These are phyloP conservation scores for Yarrowia sp. DNA, from an alignment of 805 yeast species.

Conservation along the genomic window DNA sequence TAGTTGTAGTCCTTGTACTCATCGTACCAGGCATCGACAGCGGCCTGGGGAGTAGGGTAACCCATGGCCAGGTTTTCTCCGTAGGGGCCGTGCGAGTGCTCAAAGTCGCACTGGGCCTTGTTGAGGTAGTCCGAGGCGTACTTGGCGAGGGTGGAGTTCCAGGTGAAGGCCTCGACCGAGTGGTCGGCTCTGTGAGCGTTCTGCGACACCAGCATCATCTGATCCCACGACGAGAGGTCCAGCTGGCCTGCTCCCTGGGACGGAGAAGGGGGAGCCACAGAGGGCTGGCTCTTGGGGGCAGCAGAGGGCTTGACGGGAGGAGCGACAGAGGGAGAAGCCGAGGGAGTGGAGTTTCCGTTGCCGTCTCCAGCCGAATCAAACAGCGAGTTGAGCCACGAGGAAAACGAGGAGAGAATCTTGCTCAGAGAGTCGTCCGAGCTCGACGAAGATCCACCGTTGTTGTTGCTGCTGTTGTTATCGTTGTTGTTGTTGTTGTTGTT, in stretches of 20 bases:
- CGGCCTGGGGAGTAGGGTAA: conserved; percentile 55
- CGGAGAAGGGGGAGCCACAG: neutral
- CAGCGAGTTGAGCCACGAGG: neutral
- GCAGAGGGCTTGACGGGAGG: neutral
- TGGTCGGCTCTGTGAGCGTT: conserved; percentile 46
- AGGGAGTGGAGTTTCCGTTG: neutral
- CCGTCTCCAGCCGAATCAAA: neutral
- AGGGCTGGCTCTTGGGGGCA: neutral
- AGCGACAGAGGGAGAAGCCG: neutral
- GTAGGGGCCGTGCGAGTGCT: conserved; percentile 71
- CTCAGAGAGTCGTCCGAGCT: neutral
- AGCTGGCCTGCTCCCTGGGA: conserved; percentile 1
- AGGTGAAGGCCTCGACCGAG: conserved; percentile 53
- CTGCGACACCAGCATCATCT: conserved; percentile 43
- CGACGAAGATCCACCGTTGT: neutral
- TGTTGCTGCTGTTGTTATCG: no score
- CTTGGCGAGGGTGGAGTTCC: conserved; percentile 61
- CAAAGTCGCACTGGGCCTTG: conserved; percentile 58
- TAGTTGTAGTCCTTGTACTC: conserved; percentile 64
- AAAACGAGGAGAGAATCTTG: neutral
- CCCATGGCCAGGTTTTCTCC: conserved; percentile 89
- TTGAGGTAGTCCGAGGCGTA: conserved; percentile 63
- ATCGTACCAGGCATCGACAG: conserved; percentile 75
- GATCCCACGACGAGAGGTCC: conserved; percentile 40
- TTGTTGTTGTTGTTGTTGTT: no score